Conservation (phyloP, 1,284 basidiomycete genomes). For the Sphaerobolus stellatus region DNA sequence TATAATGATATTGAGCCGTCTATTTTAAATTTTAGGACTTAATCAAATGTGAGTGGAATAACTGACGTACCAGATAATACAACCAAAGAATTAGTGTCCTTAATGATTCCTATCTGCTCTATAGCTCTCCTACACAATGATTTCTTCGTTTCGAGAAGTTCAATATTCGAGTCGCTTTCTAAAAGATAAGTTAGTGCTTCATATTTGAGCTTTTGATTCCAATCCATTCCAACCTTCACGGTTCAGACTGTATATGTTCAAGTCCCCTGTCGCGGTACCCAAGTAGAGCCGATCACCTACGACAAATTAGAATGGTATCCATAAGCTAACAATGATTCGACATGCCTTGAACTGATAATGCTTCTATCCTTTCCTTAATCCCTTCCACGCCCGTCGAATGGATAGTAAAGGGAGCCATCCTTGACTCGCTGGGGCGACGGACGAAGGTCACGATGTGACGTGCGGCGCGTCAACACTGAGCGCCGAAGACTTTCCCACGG, state of each 20-base stretch:
- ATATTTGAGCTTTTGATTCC: not conserved
- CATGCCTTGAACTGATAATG: conserved; percentile 51
- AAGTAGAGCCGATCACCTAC: conserved; percentile 76
- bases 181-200: conserved; percentile 10
- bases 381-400: conserved; percentile 19
- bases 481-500: too few species aligned
- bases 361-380: conserved; percentile 50
- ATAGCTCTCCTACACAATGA: conserved; percentile 67
- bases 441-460: too few species aligned
- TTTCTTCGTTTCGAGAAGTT: conserved; percentile 67
- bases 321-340: conserved; percentile 1
- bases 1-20: conserved; percentile 64
- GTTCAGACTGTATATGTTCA: conserved; percentile 64
- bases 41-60: not conserved
- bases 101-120: conserved; percentile 83
- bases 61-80: conserved; percentile 70
- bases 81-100: conserved; percentile 79
- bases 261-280: conserved; percentile 68
- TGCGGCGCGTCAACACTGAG: too few species aligned
- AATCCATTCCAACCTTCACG: conserved; percentile 35
- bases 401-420: conserved; percentile 10
- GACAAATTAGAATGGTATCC: conserved; percentile 3
- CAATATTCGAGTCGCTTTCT: conserved; percentile 40
- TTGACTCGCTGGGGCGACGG: too few species aligned
- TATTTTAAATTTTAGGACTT: conserved; percentile 30